Conservation (phyloP, 148 eudicot genomes). For the Amaranthus hypochondriacus region DNA sequence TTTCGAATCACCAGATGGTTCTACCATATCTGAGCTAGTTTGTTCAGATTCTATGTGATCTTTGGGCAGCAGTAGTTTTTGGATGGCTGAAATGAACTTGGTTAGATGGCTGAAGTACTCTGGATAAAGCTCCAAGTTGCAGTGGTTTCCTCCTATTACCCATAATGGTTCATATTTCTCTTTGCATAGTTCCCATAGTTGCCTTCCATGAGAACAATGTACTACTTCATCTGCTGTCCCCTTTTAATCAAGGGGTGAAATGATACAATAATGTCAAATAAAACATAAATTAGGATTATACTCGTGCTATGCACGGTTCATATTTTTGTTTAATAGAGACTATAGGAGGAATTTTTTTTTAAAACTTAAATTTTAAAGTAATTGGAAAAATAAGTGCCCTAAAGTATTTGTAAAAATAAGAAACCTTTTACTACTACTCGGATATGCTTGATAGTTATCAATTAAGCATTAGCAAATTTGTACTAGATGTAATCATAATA, state of each 20-base stretch:
- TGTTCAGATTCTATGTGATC: not conserved
- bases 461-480: too few relatives aligned
- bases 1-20: conserved; percentile 16
- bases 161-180: conserved; percentile 52
- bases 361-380: too few relatives aligned
- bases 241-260: conserved; percentile 12
- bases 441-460: too few relatives aligned
- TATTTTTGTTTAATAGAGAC: too few relatives aligned
- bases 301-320: too few relatives aligned
- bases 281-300: too few relatives aligned
- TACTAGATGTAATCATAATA: too few relatives aligned
- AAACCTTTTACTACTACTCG: too few relatives aligned
- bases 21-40: not conserved
- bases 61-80: conserved; percentile 16
- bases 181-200: conserved; percentile 44
- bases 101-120: conserved; percentile 41
- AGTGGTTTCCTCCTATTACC: conserved; percentile 47
- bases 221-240: conserved; percentile 51
- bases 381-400: too few relatives aligned
- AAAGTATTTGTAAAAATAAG: too few relatives aligned
- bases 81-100: conserved; percentile 37
- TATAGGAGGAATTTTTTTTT: too few relatives aligned
- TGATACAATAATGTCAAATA: too few relatives aligned
- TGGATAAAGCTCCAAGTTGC: conserved; percentile 39
- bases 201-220: conserved; percentile 39